Conservation (phyloP, 2,329 filamentous ascomycete genomes). For the Clonostachys solani region DNA sequence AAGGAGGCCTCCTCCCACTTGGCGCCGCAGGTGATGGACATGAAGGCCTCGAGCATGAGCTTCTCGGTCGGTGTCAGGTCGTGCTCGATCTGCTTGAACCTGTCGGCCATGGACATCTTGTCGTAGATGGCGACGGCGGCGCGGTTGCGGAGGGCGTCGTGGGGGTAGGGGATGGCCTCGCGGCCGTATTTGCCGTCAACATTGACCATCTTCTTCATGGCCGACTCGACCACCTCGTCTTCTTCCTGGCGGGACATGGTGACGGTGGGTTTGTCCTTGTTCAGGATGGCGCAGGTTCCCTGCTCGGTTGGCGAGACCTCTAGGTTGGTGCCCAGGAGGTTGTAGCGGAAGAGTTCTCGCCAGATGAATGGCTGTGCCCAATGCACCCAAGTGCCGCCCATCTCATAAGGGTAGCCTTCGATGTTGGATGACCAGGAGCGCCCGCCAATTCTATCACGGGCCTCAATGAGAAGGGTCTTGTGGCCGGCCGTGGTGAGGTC, state of each 20-base stretch:
- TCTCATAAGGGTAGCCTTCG: conserved; percentile 29
- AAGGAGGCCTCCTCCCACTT: conserved; percentile 14
- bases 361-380: conserved; percentile 15
- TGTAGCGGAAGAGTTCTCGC: conserved; percentile 34
- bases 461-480: conserved; percentile 24
- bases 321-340: conserved; percentile 26
- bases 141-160: conserved; percentile 6
- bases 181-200: conserved; percentile 16
- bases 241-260: conserved; percentile 8
- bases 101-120: conserved; percentile 15
- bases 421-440: conserved; percentile 14
- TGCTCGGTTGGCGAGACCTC: conserved; percentile 1
- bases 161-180: conserved; percentile 15
- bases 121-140: conserved; percentile 12
- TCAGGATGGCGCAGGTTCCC: conserved; percentile 3
- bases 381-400: conserved; percentile 35
- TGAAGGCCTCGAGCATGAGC: conserved; percentile 7
- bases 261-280: conserved; percentile 9
- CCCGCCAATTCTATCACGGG: conserved; percentile 29
- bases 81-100: conserved; percentile 19
- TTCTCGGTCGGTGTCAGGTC: conserved; percentile 18
- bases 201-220: conserved; percentile 17
- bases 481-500: conserved; percentile 4
- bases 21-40: conserved; percentile 14
- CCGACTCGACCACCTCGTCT: conserved; percentile 14